Conservation (phyloP, 2,329 filamentous ascomycete species). For the Neofusicoccum laricinum region DNA sequence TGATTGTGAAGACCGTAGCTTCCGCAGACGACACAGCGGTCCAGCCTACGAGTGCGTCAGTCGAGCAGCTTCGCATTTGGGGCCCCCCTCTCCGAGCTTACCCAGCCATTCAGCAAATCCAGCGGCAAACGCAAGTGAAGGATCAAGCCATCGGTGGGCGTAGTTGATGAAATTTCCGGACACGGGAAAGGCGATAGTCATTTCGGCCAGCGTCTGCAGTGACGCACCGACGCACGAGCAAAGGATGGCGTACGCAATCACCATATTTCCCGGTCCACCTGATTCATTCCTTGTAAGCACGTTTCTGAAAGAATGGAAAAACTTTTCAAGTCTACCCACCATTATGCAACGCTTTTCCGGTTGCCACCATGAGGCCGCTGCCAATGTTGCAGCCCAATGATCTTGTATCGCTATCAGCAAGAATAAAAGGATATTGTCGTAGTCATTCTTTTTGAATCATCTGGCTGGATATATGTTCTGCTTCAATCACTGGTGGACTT, state of each 20-base stretch:
- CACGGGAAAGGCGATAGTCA: slow-evolving; percentile 37
- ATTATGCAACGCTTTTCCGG: slow-evolving; percentile 23
- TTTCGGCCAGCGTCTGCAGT: slow-evolving; percentile 33
- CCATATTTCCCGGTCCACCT: slow-evolving; percentile 24
- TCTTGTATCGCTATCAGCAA: background rate
- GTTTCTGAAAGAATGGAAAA: too few species aligned
- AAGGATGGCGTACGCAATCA: slow-evolving; percentile 30
- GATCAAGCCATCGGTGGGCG: slow-evolving; percentile 38
- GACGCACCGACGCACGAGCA: slow-evolving; percentile 32
- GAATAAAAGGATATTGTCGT: background rate
- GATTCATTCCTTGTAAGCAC: background rate
- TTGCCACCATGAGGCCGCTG: slow-evolving; percentile 31
- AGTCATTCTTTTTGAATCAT: background rate
- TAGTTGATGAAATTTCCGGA: slow-evolving; percentile 39
- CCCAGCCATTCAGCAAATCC: slow-evolving; percentile 36
- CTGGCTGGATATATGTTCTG: too few species aligned
- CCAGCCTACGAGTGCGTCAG: slow-evolving; percentile 20
- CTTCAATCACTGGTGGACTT: too few species aligned
- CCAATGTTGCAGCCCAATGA: slow-evolving; percentile 31
- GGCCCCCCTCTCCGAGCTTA: background rate
- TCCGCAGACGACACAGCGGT: slow-evolving; percentile 23
- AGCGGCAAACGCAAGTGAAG: slow-evolving; percentile 38
- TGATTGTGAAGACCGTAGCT: slow-evolving; percentile 22
- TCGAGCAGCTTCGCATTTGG: background rate
- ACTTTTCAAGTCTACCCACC: background rate